phyloP scores from a whole-genome alignment of 2,329 filamentous ascomycete species.

The Thelonectria discophora region DNA sequence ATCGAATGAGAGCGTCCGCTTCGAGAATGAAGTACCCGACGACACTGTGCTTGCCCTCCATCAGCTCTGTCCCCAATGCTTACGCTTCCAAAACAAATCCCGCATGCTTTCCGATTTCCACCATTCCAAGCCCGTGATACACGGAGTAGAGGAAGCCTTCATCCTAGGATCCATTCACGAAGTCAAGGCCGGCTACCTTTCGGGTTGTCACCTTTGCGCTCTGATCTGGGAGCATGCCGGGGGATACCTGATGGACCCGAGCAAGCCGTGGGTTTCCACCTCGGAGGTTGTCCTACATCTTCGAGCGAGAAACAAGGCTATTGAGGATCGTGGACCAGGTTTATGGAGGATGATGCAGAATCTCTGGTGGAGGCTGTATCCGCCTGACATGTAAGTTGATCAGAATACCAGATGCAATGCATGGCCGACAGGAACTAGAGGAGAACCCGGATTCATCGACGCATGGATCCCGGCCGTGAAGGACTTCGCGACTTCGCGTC shows the following conservation, averaged over 20 bases:
- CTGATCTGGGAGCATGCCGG: conserved; percentile 10
- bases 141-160: not conserved
- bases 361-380: conserved; percentile 2
- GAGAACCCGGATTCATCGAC: not conserved
- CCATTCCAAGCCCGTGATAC: not conserved
- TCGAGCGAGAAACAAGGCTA: conserved; percentile 1
- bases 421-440: not conserved
- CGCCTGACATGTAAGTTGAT: conserved; percentile 6
- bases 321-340: conserved; percentile 2
- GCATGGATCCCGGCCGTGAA: not conserved
- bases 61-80: conserved; percentile 6
- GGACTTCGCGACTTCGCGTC: too few relatives aligned
- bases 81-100: not conserved
- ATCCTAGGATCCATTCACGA: not conserved
- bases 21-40: conserved; percentile 10
- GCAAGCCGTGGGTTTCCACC: not conserved
- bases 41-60: conserved; percentile 6
- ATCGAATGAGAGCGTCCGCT: not conserved
- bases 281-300: not conserved
- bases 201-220: conserved; percentile 13
- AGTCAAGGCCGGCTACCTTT: conserved; percentile 9
- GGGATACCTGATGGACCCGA: conserved; percentile 3
- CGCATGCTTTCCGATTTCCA: not conserved
- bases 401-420: not conserved
- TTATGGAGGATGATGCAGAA: not conserved